Evolutionary conservation across 495 filamentous ascomycete species (phyloP).

Genomic region (Lasiosphaeria hispida): DNA sequence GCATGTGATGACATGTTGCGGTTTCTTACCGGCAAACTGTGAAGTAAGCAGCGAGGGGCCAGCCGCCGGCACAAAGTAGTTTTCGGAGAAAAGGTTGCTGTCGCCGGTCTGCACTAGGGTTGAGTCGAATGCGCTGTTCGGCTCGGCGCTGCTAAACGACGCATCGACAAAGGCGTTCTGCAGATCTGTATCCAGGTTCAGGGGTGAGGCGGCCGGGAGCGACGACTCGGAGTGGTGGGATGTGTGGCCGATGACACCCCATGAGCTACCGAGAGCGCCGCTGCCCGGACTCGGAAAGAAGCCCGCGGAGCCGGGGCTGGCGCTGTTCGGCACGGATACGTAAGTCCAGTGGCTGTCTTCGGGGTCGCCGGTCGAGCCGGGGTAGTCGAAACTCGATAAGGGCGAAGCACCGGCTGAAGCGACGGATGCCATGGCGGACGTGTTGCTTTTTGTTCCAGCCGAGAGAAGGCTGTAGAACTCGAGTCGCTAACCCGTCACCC

Average conservation of each 20-base stretch:
- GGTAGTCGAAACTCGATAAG: constrained; percentile 28
- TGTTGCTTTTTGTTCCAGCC: neutral
- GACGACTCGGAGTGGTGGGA: constrained; percentile 20
- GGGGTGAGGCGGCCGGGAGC: constrained; percentile 27
- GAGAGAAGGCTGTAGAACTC: neutral
- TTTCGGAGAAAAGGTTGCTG: constrained; percentile 2
- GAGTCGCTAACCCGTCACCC: neutral
- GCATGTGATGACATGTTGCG: neutral
- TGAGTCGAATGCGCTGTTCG: constrained; percentile 7
- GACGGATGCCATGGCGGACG: constrained; percentile 31
- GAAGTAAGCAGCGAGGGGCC: constrained; percentile 3
- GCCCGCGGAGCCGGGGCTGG: constrained; percentile 25
- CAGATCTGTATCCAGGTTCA: constrained; percentile 21
- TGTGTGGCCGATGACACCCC: constrained; percentile 36
- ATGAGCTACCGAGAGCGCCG: constrained; percentile 41
- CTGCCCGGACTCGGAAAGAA: constrained; percentile 43
- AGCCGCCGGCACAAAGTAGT: neutral
- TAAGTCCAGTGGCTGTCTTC: constrained; percentile 29
- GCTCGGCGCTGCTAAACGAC: constrained; percentile 23
- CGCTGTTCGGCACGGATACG: constrained; percentile 23
- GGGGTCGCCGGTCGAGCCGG: constrained; percentile 21
- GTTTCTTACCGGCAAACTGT: constrained; percentile 2
- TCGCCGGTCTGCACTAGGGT: neutral
- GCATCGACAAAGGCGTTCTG: constrained; percentile 12
- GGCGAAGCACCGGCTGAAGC: constrained; percentile 28